phyloP scores from a whole-genome alignment of 805 yeast species.

The Lipomyces sp. region DNA sequence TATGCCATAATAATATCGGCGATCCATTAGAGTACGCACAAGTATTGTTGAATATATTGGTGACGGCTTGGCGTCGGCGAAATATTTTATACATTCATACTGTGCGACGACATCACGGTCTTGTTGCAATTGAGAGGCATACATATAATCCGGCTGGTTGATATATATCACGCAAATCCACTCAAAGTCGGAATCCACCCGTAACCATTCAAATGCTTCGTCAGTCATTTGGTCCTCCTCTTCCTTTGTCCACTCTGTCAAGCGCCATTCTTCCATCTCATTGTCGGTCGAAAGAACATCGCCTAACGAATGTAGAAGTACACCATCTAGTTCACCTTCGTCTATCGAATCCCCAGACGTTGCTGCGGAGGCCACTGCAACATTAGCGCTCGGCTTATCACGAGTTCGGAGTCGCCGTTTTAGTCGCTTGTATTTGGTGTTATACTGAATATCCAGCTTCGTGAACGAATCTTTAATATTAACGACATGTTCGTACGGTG shows the following conservation, averaged over 20 bases:
- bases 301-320: slow-evolving; percentile 66
- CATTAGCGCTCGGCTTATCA: slow-evolving; percentile 42
- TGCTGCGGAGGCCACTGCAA: slow-evolving; percentile 25
- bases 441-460: slow-evolving; percentile 90
- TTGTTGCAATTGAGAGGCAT: slow-evolving; percentile 86
- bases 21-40: slow-evolving; percentile 79
- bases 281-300: slow-evolving; percentile 66
- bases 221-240: slow-evolving; percentile 70
- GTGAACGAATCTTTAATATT: slow-evolving; percentile 84
- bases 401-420: slow-evolving; percentile 59
- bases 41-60: slow-evolving; percentile 74
- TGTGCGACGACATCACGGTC: slow-evolving; percentile 98
- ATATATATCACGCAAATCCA: slow-evolving; percentile 87
- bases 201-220: slow-evolving; percentile 96
- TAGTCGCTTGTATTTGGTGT: slow-evolving; percentile 85
- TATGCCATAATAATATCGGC: slow-evolving; percentile 85
- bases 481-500: slow-evolving; percentile 97
- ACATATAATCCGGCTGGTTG: slow-evolving; percentile 94
- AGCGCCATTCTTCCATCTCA: slow-evolving; percentile 73
- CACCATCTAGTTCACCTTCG: slow-evolving; percentile 41
- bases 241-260: slow-evolving; percentile 69
- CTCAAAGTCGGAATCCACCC: slow-evolving; percentile 97
- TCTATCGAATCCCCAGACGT: slow-evolving; percentile 23
- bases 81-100: slow-evolving; percentile 75
- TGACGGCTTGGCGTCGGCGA: slow-evolving; percentile 65